These are phyloP conservation scores for Coemansia erecta DNA, from an alignment of 192 early-diverging fungal species.

Conservation along the genomic window DNA sequence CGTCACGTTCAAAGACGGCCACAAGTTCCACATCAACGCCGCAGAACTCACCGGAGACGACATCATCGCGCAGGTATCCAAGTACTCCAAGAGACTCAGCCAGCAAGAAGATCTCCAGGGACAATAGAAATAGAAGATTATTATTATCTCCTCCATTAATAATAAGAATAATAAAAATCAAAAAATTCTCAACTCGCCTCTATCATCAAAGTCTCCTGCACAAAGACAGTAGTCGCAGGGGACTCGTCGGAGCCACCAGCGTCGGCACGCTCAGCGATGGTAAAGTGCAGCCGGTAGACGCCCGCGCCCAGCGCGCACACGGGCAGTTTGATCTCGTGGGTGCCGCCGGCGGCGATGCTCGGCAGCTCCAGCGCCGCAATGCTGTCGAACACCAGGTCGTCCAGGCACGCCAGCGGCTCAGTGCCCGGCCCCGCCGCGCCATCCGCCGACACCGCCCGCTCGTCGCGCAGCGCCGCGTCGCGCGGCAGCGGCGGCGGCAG, in stretches of 20 bases:
- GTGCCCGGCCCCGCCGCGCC: not conserved
- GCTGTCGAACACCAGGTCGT: conserved; percentile 33
- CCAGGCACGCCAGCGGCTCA: not conserved
- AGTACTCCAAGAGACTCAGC: conserved; percentile 43
- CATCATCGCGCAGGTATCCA: conserved; percentile 34
- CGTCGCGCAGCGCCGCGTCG: too few relatives aligned
- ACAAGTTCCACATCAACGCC: conserved; percentile 32
- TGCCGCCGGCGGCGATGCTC: conserved; percentile 11
- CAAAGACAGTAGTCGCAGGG: not conserved
- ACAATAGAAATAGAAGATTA: conserved; percentile 15
- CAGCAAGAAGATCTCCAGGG: conserved; percentile 51
- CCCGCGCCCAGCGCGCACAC: conserved; percentile 24
- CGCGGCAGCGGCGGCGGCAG: too few relatives aligned
- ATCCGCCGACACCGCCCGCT: not conserved
- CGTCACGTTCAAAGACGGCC: conserved; percentile 51
- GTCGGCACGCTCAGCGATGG: too few relatives aligned
- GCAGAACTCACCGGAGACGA: conserved; percentile 37
- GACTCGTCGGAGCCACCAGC: not conserved
- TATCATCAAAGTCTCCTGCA: conserved; percentile 21
- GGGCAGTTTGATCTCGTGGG: conserved; percentile 12
- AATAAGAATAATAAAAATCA: conserved; percentile 1
- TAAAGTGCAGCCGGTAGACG: conserved; percentile 21
- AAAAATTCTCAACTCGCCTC: conserved; percentile 1
- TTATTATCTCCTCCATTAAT: not conserved
- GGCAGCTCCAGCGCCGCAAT: conserved; percentile 23